Evolutionary conservation across 148 eudicot species (phyloP), one percentile per base, ranked within the genome.

Genomic region (Rhododendron ovatum): DNA sequence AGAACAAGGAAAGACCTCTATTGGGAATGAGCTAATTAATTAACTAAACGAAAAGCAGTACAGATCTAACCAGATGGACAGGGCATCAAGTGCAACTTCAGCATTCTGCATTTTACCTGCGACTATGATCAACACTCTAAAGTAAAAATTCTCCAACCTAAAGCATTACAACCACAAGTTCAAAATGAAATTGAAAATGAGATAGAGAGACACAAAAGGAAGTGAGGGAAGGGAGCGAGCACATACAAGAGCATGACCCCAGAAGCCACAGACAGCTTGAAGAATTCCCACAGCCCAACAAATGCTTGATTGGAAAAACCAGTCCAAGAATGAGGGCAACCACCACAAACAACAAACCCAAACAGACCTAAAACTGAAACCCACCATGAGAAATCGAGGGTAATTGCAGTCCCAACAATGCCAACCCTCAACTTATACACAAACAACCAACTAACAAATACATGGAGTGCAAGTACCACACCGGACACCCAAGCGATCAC

Each of bases 301-400:
- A 94, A 92, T 20, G 96, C 96, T 86, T 86, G 87, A 85, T 43
- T 65, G 24, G 96, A 94, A 65, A 91, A 94, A 63, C 96, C 96
- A 43, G 82, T 94, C 96, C 96, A 94, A 51, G 95, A 89, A 69
- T 57, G 51, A 79, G 91, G 91, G 80, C 96, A 94, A 17, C 94
- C 88, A 65, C 94, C 95, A 83, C 76, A 87, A 74, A 87, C 84
- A 82, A 85, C 87, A 67, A 91, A 94, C 33, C 83, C 90, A 85
- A 87, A 88, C 75, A 91, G 77, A 15, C 86, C 87, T 5, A 89
- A 83, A 85, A 91, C 91, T 9, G 89, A 86, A 41, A 89, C 71
- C 95, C 96, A 92, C 92, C 92, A 91, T 2, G 93, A 88, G 74
- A 91, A 84, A 83, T 87, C 89, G 41, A 94, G 87, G 22, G 89